Base-by-base conservation (phyloP, 345 rosid genomes). In the Murraya paniculata region DNA sequence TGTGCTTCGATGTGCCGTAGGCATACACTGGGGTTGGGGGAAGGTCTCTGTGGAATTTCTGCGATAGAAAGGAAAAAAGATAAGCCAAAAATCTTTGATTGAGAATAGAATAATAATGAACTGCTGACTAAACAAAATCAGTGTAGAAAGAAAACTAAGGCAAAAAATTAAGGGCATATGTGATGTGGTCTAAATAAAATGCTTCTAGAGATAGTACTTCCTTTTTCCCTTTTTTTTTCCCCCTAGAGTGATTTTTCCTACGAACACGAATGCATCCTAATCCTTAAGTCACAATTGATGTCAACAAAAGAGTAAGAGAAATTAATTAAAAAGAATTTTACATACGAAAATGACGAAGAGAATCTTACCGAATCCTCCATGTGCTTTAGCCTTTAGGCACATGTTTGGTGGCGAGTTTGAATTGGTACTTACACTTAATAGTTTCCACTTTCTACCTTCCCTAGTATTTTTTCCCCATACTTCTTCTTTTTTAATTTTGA, bases 11-110 rank as follows among this genome's bases (percentile, higher is more conserved):
- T 28, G 83, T 59, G 76, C 99, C 99, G 38, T 80, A 96, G 31
- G 99, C 97, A 69, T 88, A 96, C 65, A 96, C 99, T 1, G 86
- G 90, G 1, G 99, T 90, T 8, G 89, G 85, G 27, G 97, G 99
- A 38, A 95, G 72, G 84, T 95, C 94, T 73, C 95, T 83, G 76
- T 96, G 99, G 86, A 95, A 95, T 86, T 90, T 95, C 99, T 92
- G 90, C 59, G 6, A 3, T 55, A 22, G 8, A 35, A 45, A 35
- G 1, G 1, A 25, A 3, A 50, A 8, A 19, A 4, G 22, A n/a
- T 4, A 60, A 62, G 19, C 36, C 4, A 22, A 0, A 14, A 30
- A 28, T 11, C 31, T 5, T 10, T 25, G 19, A 9, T 13, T 27
- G 28, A 13, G 30, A 25, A 2, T 5, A 13, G 36, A 14, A 27